These are phyloP conservation scores for Verticillium isaacii DNA, from an alignment of 2,329 filamentous ascomycete species.

Conservation along the genomic window DNA sequence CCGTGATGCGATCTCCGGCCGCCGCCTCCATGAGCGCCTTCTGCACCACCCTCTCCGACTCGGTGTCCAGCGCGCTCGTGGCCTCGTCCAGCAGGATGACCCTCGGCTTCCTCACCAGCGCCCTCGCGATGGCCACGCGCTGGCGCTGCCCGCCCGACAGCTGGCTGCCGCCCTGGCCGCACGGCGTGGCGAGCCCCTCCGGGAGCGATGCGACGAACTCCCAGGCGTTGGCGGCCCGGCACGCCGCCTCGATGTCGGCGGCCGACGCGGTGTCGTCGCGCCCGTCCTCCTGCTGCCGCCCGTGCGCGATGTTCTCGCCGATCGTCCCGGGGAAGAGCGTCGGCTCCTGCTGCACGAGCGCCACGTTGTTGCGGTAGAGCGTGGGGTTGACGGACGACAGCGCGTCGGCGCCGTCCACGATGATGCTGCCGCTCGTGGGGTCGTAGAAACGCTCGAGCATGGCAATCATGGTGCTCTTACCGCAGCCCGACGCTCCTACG, in stretches of 20 bases:
- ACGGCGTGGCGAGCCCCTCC: constrained; percentile 53
- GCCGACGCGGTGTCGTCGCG: constrained; percentile 23
- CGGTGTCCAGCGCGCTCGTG: constrained; percentile 58
- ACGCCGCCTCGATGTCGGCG: constrained; percentile 31
- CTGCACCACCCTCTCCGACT: constrained; percentile 51
- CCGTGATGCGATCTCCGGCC: constrained; percentile 11
- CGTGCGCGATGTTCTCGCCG: constrained; percentile 63
- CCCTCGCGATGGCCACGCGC: constrained; percentile 60
- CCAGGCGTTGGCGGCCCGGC: constrained; percentile 37
- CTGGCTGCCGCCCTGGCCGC: constrained; percentile 64
- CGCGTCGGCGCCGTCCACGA: constrained; percentile 52
- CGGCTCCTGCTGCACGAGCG: constrained; percentile 70
- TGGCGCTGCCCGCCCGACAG: constrained; percentile 66
- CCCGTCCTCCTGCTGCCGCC: constrained; percentile 16
- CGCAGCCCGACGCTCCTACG: constrained; percentile 65
- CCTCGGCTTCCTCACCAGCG: constrained; percentile 54
- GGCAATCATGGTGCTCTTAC: constrained; percentile 67
- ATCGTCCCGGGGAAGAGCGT: constrained; percentile 56
- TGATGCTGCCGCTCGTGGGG: constrained; percentile 56
- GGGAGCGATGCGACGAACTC: constrained; percentile 38
- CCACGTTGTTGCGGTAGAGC: constrained; percentile 60
- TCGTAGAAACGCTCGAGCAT: constrained; percentile 68
- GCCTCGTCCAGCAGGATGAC: constrained; percentile 66
- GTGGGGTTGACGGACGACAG: constrained; percentile 51
- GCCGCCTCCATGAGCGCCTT: constrained; percentile 26